phyloP scores from a whole-genome alignment of 2,329 filamentous ascomycete species.

The Meredithiella fracta region DNA sequence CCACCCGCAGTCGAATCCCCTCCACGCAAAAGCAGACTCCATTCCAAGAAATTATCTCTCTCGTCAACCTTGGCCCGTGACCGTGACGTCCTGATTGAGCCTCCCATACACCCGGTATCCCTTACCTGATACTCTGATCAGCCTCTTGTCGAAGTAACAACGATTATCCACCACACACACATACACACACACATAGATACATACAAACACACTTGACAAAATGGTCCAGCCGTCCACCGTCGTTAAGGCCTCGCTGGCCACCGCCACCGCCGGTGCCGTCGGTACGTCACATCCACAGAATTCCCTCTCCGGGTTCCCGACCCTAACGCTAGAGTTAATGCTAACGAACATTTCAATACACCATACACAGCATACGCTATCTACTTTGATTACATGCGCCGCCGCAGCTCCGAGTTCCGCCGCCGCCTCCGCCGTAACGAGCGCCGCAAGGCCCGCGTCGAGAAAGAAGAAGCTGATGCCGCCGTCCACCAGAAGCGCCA shows the following conservation, averaged over 20 bases:
- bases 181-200: background rate
- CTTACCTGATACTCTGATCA: constrained; percentile 7
- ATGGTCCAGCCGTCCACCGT: constrained; percentile 37
- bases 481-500: constrained; percentile 51
- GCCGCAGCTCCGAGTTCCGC: constrained; percentile 48
- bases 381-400: constrained; percentile 54
- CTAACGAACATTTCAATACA: background rate
- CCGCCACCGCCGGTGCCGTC: constrained; percentile 40
- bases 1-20: too few relatives aligned
- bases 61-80: constrained; percentile 1
- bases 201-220: constrained; percentile 10
- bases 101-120: background rate
- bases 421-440: constrained; percentile 57
- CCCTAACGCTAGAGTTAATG: too few relatives aligned
- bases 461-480: constrained; percentile 55
- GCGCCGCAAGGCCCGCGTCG: constrained; percentile 51
- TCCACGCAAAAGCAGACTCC: too few relatives aligned
- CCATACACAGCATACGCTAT: constrained; percentile 39
- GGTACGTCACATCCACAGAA: constrained; percentile 28
- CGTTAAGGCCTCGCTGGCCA: constrained; percentile 45
- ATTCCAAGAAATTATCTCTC: background rate
- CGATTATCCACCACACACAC: background rate
- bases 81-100: background rate
- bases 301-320: too few relatives aligned
- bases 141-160: background rate